Evolutionary conservation across 2,329 filamentous ascomycete species (phyloP).

Genomic region (Diaporthe sp.): DNA sequence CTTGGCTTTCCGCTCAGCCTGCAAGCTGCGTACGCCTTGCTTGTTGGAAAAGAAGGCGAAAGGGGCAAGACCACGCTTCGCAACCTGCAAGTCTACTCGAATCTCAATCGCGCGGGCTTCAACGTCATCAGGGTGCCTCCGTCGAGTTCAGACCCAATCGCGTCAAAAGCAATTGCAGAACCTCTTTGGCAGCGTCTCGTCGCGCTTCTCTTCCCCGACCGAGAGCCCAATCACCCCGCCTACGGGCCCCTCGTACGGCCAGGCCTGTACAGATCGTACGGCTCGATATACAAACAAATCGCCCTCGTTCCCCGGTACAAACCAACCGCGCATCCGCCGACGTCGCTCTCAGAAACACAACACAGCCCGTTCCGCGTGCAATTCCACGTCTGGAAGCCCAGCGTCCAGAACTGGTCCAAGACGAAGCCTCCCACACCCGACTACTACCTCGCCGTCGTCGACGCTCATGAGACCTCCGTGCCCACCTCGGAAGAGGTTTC

Average conservation of each 20-base stretch:
- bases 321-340: constrained; percentile 51
- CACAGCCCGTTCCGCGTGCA: constrained; percentile 76
- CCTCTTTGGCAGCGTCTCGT: constrained; percentile 67
- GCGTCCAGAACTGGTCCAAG: constrained; percentile 76
- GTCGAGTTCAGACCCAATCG: constrained; percentile 35
- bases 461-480: constrained; percentile 77
- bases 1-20: constrained; percentile 86
- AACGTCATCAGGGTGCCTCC: constrained; percentile 77
- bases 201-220: constrained; percentile 55
- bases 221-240: constrained; percentile 46
- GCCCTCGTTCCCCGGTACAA: constrained; percentile 80
- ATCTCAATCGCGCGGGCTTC: constrained; percentile 87
- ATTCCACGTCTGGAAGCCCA: constrained; percentile 87
- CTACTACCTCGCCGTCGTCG: constrained; percentile 86
- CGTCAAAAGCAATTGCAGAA: constrained; percentile 35
- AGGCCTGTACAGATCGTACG: constrained; percentile 75
- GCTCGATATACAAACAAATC: constrained; percentile 81
- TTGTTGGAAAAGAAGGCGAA: constrained; percentile 78
- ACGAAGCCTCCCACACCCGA: constrained; percentile 77
- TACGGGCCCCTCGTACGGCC: constrained; percentile 72
- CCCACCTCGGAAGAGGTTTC: constrained; percentile 81
- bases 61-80: constrained; percentile 75
- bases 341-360: constrained; percentile 47
- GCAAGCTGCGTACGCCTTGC: constrained; percentile 88
- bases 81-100: constrained; percentile 88